Evolutionary conservation across 1,284 basidiomycete genomes (phyloP).

Genomic region (Puccinia polysora): DNA sequence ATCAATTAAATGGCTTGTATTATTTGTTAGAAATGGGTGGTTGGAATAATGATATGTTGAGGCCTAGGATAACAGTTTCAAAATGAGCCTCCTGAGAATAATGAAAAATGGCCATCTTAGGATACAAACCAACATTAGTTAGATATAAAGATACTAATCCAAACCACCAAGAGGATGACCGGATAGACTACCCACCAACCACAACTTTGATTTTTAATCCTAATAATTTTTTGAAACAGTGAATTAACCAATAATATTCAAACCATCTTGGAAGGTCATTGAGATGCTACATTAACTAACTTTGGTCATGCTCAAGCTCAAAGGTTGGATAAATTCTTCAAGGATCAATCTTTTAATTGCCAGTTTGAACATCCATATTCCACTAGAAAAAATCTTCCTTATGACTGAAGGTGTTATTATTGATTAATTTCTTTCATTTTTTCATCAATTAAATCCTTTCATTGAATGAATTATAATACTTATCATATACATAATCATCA

Average conservation of each 20-base stretch:
- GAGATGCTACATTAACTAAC: constrained; percentile 46
- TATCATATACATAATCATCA: background rate
- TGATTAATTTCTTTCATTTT: background rate
- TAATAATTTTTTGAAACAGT: constrained; percentile 48
- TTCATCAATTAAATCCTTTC: background rate
- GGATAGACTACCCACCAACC: too few species aligned
- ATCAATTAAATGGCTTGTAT: too few species aligned
- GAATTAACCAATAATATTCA: constrained; percentile 47
- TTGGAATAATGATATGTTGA: too few species aligned
- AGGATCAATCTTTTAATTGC: constrained; percentile 48
- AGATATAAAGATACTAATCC: too few species aligned
- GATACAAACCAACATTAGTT: too few species aligned
- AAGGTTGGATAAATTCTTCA: constrained; percentile 47
- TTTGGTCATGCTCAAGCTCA: constrained; percentile 47
- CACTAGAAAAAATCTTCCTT: background rate
- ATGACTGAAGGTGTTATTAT: too few species aligned
- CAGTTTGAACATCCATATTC: background rate
- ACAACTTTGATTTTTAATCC: constrained; percentile 27
- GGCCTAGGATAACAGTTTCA: too few species aligned
- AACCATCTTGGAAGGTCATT: constrained; percentile 48
- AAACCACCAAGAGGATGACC: too few species aligned
- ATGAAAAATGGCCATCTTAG: too few species aligned
- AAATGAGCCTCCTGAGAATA: too few species aligned
- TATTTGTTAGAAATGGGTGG: too few species aligned
- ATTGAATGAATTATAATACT: too few species aligned